phyloP scores from a whole-genome alignment of 345 rosid genomes.

The Aegle marmelos region DNA sequence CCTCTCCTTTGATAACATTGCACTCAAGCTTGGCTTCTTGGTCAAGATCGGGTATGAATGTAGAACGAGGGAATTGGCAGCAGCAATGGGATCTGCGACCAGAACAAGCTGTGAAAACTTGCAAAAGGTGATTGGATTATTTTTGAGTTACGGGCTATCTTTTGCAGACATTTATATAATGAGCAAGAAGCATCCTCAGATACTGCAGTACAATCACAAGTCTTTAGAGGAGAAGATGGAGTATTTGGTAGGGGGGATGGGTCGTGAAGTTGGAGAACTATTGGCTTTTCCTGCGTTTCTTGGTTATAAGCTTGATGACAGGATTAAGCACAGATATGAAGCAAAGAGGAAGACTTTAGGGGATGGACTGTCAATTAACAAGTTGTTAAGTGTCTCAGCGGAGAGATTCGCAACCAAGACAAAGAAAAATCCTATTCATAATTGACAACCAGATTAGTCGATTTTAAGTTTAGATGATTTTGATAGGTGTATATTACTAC shows the following conservation, averaged over 20 bases:
- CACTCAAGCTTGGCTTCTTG: constrained; percentile 56
- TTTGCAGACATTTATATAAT: constrained; percentile 50
- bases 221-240: constrained; percentile 70
- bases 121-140: constrained; percentile 71
- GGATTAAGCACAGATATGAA: constrained; percentile 75
- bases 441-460: constrained; percentile 8
- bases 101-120: constrained; percentile 72
- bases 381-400: constrained; percentile 58
- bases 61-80: constrained; percentile 56
- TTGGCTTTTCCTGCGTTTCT: constrained; percentile 76
- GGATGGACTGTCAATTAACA: constrained; percentile 65
- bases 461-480: neutral
- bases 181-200: constrained; percentile 85
- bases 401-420: constrained; percentile 41
- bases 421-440: constrained; percentile 29
- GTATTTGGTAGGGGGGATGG: constrained; percentile 71
- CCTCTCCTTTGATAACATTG: constrained; percentile 55
- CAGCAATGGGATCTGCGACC: constrained; percentile 69
- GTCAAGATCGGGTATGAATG: constrained; percentile 64
- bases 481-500: neutral
- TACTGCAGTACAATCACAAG: constrained; percentile 54
- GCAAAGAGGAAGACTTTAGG: constrained; percentile 51
- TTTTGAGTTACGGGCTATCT: constrained; percentile 57
- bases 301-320: constrained; percentile 73
- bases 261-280: constrained; percentile 69